phyloP scores from a whole-genome alignment of 1,284 basidiomycete species.

The Ustilago esculenta region DNA sequence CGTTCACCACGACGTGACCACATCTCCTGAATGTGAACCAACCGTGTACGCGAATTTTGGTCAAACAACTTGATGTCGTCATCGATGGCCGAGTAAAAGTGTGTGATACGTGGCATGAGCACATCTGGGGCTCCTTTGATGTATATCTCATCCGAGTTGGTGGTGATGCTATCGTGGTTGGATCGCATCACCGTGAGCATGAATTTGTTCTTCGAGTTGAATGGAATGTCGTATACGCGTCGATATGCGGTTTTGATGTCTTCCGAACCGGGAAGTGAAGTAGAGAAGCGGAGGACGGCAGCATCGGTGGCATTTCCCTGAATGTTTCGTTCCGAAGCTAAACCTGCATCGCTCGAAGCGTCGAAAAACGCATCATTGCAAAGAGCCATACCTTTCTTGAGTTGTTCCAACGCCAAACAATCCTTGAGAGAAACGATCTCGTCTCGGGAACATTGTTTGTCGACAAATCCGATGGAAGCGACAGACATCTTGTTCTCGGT shows the following conservation, averaged over 20 bases:
- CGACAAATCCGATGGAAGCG: slow-evolving; percentile 69
- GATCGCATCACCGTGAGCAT: slow-evolving; percentile 70
- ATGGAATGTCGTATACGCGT: slow-evolving; percentile 69
- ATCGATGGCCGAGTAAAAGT: slow-evolving; percentile 28
- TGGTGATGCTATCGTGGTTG: slow-evolving; percentile 67
- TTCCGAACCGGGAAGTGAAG: slow-evolving; percentile 68
- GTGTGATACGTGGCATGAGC: slow-evolving; percentile 68
- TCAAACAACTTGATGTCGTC: slow-evolving; percentile 27
- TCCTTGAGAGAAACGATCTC: slow-evolving; percentile 38
- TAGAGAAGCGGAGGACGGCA: slow-evolving; percentile 74
- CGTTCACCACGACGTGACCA: slow-evolving; percentile 75
- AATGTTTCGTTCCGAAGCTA: slow-evolving; percentile 66
- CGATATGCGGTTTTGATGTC: slow-evolving; percentile 66
- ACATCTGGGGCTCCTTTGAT: slow-evolving; percentile 63
- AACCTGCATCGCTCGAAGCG: slow-evolving; percentile 41
- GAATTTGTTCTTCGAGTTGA: slow-evolving; percentile 77
- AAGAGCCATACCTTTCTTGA: slow-evolving; percentile 71
- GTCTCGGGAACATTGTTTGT: slow-evolving; percentile 53
- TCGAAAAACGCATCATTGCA: slow-evolving; percentile 76
- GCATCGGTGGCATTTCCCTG: slow-evolving; percentile 76
- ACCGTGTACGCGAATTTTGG: slow-evolving; percentile 21
- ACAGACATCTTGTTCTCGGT: slow-evolving; percentile 72
- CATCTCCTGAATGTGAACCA: slow-evolving; percentile 31
- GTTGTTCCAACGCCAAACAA: slow-evolving; percentile 33
- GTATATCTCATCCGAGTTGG: slow-evolving; percentile 41